These are phyloP conservation scores for Ascocoryne sarcoides DNA, from an alignment of 2,329 filamentous ascomycete genomes.

Conservation along the genomic window DNA sequence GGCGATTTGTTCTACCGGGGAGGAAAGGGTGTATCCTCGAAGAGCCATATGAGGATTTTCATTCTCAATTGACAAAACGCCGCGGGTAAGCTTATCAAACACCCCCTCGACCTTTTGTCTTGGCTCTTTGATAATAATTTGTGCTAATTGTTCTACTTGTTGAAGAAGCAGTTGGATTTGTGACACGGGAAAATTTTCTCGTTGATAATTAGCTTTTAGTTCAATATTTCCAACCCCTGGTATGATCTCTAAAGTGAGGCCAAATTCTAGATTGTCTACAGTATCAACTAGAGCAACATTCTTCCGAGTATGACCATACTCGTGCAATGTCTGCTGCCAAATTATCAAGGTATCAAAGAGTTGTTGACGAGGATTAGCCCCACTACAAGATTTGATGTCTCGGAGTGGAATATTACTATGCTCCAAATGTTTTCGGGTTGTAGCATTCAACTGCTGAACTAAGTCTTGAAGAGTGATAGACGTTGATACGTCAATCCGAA, in stretches of 20 bases:
- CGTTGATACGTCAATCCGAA: slow-evolving; percentile 51
- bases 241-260: slow-evolving; percentile 67
- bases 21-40: slow-evolving; percentile 17
- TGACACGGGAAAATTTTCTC: slow-evolving; percentile 40
- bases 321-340: slow-evolving; percentile 66
- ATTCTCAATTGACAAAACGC: slow-evolving; percentile 25
- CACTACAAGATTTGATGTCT: slow-evolving; percentile 57
- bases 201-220: slow-evolving; percentile 47
- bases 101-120: slow-evolving; percentile 4
- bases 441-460: slow-evolving; percentile 51
- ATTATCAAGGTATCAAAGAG: slow-evolving; percentile 75
- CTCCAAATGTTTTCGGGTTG: slow-evolving; percentile 56
- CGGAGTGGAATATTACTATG: slow-evolving; percentile 56
- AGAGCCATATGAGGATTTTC: slow-evolving; percentile 8
- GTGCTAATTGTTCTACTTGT: slow-evolving; percentile 51
- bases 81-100: slow-evolving; percentile 10
- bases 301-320: slow-evolving; percentile 26
- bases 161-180: slow-evolving; percentile 48
- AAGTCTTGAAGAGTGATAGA: slow-evolving; percentile 49
- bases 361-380: slow-evolving; percentile 42
- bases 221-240: slow-evolving; percentile 41
- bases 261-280: slow-evolving; percentile 67
- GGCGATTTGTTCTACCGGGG: slow-evolving; percentile 25
- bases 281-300: slow-evolving; percentile 48
- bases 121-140: slow-evolving; percentile 29